Evolutionary conservation across 306 rosid species (phyloP).

Genomic region (Echinosophora koreensis): DNA sequence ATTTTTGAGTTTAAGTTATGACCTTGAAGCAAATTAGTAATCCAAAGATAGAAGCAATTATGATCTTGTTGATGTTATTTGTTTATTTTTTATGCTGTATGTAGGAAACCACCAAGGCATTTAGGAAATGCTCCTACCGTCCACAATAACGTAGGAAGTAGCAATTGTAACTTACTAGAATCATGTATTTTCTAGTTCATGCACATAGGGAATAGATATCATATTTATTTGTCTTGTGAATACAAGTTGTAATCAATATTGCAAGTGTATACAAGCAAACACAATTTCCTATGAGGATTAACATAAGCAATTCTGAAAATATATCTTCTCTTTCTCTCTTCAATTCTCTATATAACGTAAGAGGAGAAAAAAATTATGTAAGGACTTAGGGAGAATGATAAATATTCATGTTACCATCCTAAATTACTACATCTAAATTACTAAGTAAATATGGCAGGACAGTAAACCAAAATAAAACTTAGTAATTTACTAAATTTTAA

Average conservation of each 20-base stretch:
- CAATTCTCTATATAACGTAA: neutral
- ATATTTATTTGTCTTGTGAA: too few relatives aligned
- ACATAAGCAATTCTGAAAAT: too few relatives aligned
- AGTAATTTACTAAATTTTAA: neutral
- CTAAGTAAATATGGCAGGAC: neutral
- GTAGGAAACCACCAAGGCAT: too few relatives aligned
- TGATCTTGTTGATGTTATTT: slow-evolving; percentile 3
- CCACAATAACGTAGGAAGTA: too few relatives aligned
- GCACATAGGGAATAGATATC: too few relatives aligned
- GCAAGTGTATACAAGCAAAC: too few relatives aligned
- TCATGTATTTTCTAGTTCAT: too few relatives aligned
- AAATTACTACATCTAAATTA: neutral
- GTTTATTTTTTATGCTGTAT: neutral
- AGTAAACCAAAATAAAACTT: neutral
- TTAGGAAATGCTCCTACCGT: too few relatives aligned
- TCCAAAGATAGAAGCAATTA: slow-evolving; percentile 4
- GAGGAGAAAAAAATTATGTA: neutral
- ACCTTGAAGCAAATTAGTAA: slow-evolving; percentile 19
- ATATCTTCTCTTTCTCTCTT: too few relatives aligned
- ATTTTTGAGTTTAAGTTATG: slow-evolving; percentile 17
- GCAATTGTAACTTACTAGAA: too few relatives aligned
- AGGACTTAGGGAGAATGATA: neutral
- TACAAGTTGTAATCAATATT: too few relatives aligned
- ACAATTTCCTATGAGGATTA: too few relatives aligned
- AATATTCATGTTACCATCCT: slow-evolving; percentile 22